Conservation (phyloP, 2,329 filamentous ascomycete genomes). For the Ilyonectria robusta region DNA sequence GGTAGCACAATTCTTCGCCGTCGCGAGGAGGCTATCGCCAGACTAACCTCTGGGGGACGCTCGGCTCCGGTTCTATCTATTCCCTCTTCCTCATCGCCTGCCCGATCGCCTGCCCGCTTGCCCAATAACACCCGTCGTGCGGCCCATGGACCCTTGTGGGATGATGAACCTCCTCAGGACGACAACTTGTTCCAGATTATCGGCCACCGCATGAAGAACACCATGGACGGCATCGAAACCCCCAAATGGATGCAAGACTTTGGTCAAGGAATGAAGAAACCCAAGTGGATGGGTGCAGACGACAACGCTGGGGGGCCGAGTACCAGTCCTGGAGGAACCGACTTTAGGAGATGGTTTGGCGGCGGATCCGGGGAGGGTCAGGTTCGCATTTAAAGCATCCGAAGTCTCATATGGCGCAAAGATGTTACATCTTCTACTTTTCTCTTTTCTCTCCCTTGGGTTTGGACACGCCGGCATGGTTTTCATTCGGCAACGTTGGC, state of each 20-base stretch:
- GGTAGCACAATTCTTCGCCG: slow-evolving; percentile 71
- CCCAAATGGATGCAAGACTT: slow-evolving; percentile 87
- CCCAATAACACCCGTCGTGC: slow-evolving; percentile 46
- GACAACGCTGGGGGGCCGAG: slow-evolving; percentile 55
- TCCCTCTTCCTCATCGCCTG: slow-evolving; percentile 55
- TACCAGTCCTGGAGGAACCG: slow-evolving; percentile 49
- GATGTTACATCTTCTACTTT: slow-evolving; percentile 14
- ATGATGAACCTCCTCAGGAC: slow-evolving; percentile 75
- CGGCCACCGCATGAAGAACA: slow-evolving; percentile 90
- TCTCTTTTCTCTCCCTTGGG: not conserved
- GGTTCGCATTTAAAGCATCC: slow-evolving; percentile 45
- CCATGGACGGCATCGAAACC: slow-evolving; percentile 84
- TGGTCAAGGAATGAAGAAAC: slow-evolving; percentile 78
- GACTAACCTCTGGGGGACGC: slow-evolving; percentile 50
- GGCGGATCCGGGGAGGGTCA: slow-evolving; percentile 57
- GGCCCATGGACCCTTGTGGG: slow-evolving; percentile 51
- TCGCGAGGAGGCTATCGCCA: slow-evolving; percentile 59
- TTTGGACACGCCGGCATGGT: slow-evolving; percentile 34
- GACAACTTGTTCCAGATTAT: slow-evolving; percentile 89
- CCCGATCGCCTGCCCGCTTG: slow-evolving; percentile 60
- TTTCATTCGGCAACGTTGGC: slow-evolving; percentile 27
- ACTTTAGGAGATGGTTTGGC: slow-evolving; percentile 73
- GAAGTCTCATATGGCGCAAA: slow-evolving; percentile 22
- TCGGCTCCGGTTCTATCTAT: slow-evolving; percentile 64
- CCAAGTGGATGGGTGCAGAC: slow-evolving; percentile 83